Base-by-base conservation (phyloP, 1,284 basidiomycete species). In the Melampsora abietis-canadensis region DNA sequence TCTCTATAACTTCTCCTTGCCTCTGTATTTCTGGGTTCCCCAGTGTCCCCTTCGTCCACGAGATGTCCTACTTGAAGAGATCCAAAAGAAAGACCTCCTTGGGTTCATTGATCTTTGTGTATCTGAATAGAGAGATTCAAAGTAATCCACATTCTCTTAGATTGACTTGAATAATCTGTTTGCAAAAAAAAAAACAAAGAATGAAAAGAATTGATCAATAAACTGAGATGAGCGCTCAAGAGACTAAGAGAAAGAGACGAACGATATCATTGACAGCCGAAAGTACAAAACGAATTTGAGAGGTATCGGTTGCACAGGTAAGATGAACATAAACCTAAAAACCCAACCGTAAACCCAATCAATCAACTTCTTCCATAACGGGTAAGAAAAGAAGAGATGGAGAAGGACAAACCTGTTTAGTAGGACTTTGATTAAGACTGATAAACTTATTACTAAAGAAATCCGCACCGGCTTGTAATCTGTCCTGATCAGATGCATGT, bases 111-210 rank as follows among this genome's bases (percentile, higher is more conserved):
- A n/a, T n/a, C n/a, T n/a, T n/a, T n/a, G n/a, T n/a, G n/a, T n/a
- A n/a, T n/a, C n/a, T n/a, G n/a, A n/a, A n/a, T n/a, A 24, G 48
- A 54, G n/a, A 21, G 51, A 57, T 57, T 57, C 7, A 93, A 82
- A 93, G 85, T 75, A 93, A 85, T 76, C 92, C 92, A 80, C 90
- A 92, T 82, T 92, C 91, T 74, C 91, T 87, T 76, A 93, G 84
- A 81, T 92, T 90, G 60, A 92, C 85, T 80, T 92, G 91, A 77
- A 92, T 84, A 46, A 91, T 86, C 79, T 91, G 91, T 79, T 90
- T 89, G 81, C n/a, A 91, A 91, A 90, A 4, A 90, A 90, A 79
- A 87, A 89, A 80, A 91, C 82, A 57, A 91, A 89, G 83, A 91
- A 90, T 91, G 78, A 66, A 75, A 3, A 34, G 8, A 8, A 34